phyloP scores from a whole-genome alignment of 345 rosid species.

The Moringa oleifera region DNA sequence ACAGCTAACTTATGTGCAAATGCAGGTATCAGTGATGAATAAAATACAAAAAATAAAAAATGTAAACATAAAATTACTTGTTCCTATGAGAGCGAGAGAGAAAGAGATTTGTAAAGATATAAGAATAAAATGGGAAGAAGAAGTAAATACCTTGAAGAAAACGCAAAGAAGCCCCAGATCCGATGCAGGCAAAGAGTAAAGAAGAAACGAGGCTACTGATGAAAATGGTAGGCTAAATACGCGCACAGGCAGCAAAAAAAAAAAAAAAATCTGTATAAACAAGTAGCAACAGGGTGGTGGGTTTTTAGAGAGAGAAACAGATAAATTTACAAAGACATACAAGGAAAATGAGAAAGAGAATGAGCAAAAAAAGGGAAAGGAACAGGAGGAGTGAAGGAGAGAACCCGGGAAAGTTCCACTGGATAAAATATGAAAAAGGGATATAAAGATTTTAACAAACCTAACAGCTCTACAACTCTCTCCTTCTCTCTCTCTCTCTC shows the following conservation, averaged over 20 bases:
- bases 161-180: conserved; percentile 43
- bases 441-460: too few species aligned
- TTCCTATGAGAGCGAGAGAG: too few species aligned
- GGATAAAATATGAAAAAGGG: too few species aligned
- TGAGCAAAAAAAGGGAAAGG: background rate
- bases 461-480: background rate
- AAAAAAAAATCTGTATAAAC: background rate
- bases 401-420: conserved; percentile 6
- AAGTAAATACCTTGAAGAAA: conserved; percentile 26
- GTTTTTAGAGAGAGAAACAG: too few species aligned
- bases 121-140: conserved; percentile 8
- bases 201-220: background rate
- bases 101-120: too few species aligned
- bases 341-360: background rate
- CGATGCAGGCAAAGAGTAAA: conserved; percentile 20
- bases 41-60: too few species aligned
- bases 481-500: background rate
- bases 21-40: too few species aligned
- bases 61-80: too few species aligned
- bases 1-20: background rate
- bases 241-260: too few species aligned
- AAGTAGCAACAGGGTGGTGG: background rate
- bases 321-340: too few species aligned
- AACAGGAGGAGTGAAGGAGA: background rate
- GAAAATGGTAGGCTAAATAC: background rate